phyloP scores from a whole-genome alignment of 768 basidiomycete genomes.

The Leccinum uliginosum region DNA sequence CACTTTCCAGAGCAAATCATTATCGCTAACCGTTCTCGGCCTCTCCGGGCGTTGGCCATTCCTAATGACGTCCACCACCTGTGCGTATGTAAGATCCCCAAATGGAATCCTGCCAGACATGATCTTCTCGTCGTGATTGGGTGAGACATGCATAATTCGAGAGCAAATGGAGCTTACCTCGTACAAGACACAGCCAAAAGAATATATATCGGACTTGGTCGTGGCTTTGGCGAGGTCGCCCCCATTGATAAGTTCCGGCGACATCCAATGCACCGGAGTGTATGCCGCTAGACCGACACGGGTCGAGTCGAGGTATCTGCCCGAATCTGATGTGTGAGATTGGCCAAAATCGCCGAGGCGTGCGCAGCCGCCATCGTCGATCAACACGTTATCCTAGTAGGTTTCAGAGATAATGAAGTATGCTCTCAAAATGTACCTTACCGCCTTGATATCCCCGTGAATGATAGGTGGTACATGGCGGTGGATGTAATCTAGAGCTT shows the following conservation, averaged over 20 bases:
- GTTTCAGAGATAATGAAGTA: not conserved
- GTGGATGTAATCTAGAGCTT: slow-evolving; percentile 24
- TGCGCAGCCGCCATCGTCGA: slow-evolving; percentile 13
- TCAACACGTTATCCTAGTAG: slow-evolving; percentile 23
- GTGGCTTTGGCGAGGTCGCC: slow-evolving; percentile 6
- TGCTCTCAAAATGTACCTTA: slow-evolving; percentile 4
- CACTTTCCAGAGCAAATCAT: slow-evolving; percentile 15
- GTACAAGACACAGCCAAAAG: slow-evolving; percentile 29
- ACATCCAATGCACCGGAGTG: slow-evolving; percentile 20
- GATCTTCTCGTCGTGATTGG: slow-evolving; percentile 11
- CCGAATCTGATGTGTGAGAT: slow-evolving; percentile 21
- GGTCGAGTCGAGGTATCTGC: slow-evolving; percentile 21
- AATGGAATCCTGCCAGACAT: slow-evolving; percentile 15
- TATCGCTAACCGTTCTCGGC: slow-evolving; percentile 2
- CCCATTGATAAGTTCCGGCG: slow-evolving; percentile 21
- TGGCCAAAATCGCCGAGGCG: slow-evolving; percentile 27
- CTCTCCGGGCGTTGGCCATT: not conserved
- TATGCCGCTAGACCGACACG: slow-evolving; percentile 12
- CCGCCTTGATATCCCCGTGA: slow-evolving; percentile 42
- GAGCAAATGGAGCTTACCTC: slow-evolving; percentile 18
- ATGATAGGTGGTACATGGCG: slow-evolving; percentile 26
- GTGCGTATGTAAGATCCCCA: not conserved
- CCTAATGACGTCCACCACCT: not conserved
- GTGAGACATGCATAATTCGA: not conserved
- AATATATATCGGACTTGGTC: slow-evolving; percentile 21